Base-by-base conservation (phyloP, 129 eudicot genomes). In the Ambrosia artemisiifolia region DNA sequence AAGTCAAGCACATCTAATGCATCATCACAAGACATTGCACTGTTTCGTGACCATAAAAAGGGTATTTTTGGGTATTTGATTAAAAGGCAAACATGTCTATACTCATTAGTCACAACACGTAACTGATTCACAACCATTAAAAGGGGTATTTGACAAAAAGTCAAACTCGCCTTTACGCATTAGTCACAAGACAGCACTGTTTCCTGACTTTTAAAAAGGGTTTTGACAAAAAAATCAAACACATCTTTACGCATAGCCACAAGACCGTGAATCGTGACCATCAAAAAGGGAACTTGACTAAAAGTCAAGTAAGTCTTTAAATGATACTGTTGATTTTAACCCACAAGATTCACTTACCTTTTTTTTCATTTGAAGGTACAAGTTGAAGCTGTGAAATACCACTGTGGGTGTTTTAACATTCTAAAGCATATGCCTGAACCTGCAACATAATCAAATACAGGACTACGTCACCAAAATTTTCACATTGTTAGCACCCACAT, bases 351-450 rank as follows among this genome's bases (percentile, higher is more conserved):
- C 54, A 9, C 4, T 59, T 9, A 72, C 33, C 3, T 60, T 43
- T 35, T 4, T 8, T 28, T 13, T 28, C 3, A 4, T 40, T 72
- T 42, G 10, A 43, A 10, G 67, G 24, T 28, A 30, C 67, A 43
- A 19, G 10, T 40, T 3, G 28, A 24, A 13, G 60, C 61, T 60
- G 77, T 60, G 59, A 61, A 46, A 72, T 61, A 62, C 19, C 59
- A 73, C 20, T 28, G 7, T 33, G 38, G 70, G 34, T 1, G 5
- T 73, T 34, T 73, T 28, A 73, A 47, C 70, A 62, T 62, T 73
- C 77, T 47, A 73, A 62, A 62, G 77, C 77, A 20, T 73, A 73
- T 11, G 77, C 77, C 62, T 47, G 77, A 62, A 62, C 77, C 77
- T 73, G 60, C 48, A 73, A 46, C 53, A 72, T 43, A 42, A 59